phyloP scores from a whole-genome alignment of 1,284 basidiomycete species.

The Bothia castanella region DNA sequence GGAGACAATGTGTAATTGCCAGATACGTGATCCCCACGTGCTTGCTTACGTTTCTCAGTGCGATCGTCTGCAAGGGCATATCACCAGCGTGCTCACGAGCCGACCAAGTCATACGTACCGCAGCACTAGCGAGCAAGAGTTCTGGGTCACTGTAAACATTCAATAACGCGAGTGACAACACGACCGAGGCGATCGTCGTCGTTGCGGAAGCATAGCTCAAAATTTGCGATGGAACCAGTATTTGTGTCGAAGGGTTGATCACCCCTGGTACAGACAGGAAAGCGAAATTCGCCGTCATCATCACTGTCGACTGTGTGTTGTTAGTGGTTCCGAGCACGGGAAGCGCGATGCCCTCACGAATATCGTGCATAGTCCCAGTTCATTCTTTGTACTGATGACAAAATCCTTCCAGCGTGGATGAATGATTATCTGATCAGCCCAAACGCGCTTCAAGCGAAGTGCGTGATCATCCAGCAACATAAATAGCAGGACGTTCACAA shows the following conservation, averaged over 20 bases:
- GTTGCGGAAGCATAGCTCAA: slow-evolving; percentile 15
- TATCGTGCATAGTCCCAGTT: slow-evolving; percentile 51
- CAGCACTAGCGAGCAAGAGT: slow-evolving; percentile 2
- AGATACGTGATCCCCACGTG: slow-evolving; percentile 2
- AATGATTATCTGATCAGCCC: slow-evolving; percentile 24
- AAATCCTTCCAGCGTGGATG: slow-evolving; percentile 22
- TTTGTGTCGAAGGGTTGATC: not conserved
- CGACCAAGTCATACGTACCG: slow-evolving; percentile 10
- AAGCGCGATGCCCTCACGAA: slow-evolving; percentile 34
- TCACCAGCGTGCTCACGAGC: not conserved
- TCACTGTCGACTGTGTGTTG: slow-evolving; percentile 21
- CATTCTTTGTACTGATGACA: slow-evolving; percentile 32
- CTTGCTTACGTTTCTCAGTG: not conserved
- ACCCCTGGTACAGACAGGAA: slow-evolving; percentile 21
- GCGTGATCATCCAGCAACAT: slow-evolving; percentile 13
- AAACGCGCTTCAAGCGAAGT: slow-evolving; percentile 18
- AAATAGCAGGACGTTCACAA: slow-evolving; percentile 16
- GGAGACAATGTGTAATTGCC: slow-evolving; percentile 6
- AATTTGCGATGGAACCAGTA: slow-evolving; percentile 2
- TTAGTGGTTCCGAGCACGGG: not conserved
- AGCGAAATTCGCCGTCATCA: slow-evolving; percentile 19
- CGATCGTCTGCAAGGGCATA: not conserved
- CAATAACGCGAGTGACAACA: slow-evolving; percentile 17
- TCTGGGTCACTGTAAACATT: slow-evolving; percentile 20
- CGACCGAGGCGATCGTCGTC: slow-evolving; percentile 15